Evolutionary conservation across 345 rosid species (phyloP).

Genomic region (Syzygium jambos): DNA sequence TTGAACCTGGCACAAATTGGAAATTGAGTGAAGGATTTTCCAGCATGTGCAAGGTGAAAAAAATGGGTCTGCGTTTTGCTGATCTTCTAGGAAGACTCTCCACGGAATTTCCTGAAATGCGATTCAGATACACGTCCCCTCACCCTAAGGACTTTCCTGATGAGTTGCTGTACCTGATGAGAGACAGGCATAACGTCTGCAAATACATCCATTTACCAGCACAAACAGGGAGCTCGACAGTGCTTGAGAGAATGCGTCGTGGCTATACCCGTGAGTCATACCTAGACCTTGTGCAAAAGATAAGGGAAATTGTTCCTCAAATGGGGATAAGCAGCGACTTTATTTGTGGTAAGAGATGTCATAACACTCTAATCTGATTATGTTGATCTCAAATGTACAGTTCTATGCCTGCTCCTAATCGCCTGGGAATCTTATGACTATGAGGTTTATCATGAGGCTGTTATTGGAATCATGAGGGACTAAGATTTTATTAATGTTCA

Average conservation of each 20-base stretch:
- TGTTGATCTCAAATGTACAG: neutral
- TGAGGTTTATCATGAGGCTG: neutral
- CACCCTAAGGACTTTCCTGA: conserved; percentile 95
- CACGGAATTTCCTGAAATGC: conserved; percentile 82
- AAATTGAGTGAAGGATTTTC: conserved; percentile 76
- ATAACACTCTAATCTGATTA: neutral
- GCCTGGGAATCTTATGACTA: neutral
- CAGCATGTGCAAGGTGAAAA: conserved; percentile 69
- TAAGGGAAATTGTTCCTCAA: conserved; percentile 63
- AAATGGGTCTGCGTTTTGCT: conserved; percentile 73
- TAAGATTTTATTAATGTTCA: neutral
- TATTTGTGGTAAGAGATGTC: conserved; percentile 55
- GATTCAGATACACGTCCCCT: conserved; percentile 94
- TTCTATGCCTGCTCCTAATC: neutral
- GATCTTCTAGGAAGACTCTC: conserved; percentile 88
- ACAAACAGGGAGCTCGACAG: conserved; percentile 70
- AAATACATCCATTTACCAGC: conserved; percentile 88
- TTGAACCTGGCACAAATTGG: conserved; percentile 70
- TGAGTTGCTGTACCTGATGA: conserved; percentile 70
- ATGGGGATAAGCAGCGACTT: conserved; percentile 89
- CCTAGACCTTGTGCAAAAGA: conserved; percentile 81
- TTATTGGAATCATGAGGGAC: neutral
- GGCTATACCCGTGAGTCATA: conserved; percentile 93
- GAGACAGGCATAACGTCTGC: conserved; percentile 74
- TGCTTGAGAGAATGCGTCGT: conserved; percentile 74